Evolutionary conservation across 495 filamentous ascomycete genomes (phyloP).

Genomic region (Aspergillus leporis): DNA sequence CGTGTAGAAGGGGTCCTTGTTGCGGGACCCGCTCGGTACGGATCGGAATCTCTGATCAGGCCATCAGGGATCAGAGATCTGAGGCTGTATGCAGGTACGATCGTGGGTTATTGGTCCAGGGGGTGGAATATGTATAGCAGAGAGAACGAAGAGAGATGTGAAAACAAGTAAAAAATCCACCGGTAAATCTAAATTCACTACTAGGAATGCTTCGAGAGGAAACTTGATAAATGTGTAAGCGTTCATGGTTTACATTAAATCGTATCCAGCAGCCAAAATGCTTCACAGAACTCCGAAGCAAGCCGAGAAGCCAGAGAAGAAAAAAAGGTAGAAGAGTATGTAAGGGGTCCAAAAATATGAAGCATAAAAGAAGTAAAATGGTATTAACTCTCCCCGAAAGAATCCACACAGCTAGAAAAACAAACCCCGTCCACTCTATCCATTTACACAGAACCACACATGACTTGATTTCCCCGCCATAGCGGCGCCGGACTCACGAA

Average conservation of each 20-base stretch:
- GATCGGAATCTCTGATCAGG: not conserved
- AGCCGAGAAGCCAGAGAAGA: constrained; percentile 37
- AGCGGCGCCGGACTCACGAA: constrained; percentile 20
- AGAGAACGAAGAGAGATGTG: not conserved
- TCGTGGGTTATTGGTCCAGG: not conserved
- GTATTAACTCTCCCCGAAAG: constrained; percentile 28
- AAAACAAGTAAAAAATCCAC: constrained; percentile 23
- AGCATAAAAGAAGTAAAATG: constrained; percentile 34
- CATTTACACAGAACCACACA: constrained; percentile 10
- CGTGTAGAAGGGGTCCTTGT: too few species aligned
- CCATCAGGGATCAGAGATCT: too few species aligned
- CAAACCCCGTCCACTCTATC: constrained; percentile 14
- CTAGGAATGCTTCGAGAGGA: constrained; percentile 19
- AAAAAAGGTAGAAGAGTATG: constrained; percentile 32
- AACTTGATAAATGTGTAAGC: constrained; percentile 31
- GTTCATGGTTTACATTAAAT: constrained; percentile 52
- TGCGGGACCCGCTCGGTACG: not conserved
- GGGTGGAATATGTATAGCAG: not conserved
- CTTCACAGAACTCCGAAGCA: constrained; percentile 45
- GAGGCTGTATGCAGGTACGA: too few species aligned
- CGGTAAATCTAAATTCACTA: constrained; percentile 26
- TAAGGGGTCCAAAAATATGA: constrained; percentile 23
- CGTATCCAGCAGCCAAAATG: constrained; percentile 46
- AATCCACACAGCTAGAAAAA: constrained; percentile 24
- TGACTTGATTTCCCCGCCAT: constrained; percentile 10